These are phyloP conservation scores for Rubroboletus satanas DNA, from an alignment of 768 basidiomycete species.

Conservation along the genomic window DNA sequence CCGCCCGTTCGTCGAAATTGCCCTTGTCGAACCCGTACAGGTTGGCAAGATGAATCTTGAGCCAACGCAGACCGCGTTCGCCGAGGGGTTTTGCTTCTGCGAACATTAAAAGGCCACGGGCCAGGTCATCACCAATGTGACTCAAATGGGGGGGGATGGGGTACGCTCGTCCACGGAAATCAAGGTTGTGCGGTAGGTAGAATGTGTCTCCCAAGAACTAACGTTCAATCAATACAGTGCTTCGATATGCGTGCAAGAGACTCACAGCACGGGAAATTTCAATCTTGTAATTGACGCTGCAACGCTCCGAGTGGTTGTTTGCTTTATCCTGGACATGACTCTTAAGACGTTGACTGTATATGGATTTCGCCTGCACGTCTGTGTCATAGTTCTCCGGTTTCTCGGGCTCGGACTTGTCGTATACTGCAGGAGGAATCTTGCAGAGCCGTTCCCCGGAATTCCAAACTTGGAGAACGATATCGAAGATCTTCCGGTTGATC, in stretches of 20 bases:
- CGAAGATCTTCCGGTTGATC: conserved; percentile 76
- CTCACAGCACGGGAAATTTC: conserved; percentile 90
- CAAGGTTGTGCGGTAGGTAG: conserved; percentile 93
- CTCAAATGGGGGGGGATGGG: conserved; percentile 94
- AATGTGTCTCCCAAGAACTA: conserved; percentile 86
- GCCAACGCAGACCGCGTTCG: conserved; percentile 82
- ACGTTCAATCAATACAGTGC: not conserved
- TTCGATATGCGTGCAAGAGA: conserved; percentile 12
- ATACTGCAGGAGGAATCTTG: conserved; percentile 76
- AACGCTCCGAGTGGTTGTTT: conserved; percentile 87
- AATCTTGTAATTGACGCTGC: conserved; percentile 92
- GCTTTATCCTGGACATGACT: conserved; percentile 55
- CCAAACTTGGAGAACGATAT: conserved; percentile 78
- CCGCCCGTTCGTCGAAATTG: conserved; percentile 87
- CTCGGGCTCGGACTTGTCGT: conserved; percentile 61
- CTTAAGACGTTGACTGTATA: conserved; percentile 56
- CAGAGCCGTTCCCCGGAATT: conserved; percentile 78
- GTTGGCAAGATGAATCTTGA: conserved; percentile 94
- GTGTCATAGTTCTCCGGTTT: conserved; percentile 40
- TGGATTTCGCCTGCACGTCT: conserved; percentile 52
- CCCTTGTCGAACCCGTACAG: conserved; percentile 93
- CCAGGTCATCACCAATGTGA: conserved; percentile 93
- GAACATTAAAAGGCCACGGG: conserved; percentile 82
- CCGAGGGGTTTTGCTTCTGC: conserved; percentile 77
- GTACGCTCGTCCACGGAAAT: conserved; percentile 97